Evolutionary conservation across 306 rosid species (phyloP).

Genomic region (Vigna nakashimae): DNA sequence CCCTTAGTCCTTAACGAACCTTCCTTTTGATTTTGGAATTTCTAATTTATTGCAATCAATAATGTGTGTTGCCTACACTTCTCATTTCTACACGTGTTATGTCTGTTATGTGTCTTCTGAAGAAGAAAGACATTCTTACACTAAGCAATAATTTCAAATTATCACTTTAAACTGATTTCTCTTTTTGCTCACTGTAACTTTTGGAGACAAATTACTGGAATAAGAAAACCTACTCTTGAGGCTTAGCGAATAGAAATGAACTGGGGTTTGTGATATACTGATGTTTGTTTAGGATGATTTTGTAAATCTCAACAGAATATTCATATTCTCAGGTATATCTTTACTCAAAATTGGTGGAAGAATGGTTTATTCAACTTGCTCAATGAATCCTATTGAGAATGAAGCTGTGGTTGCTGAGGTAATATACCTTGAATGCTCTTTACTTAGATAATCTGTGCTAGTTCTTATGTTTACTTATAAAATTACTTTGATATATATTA

Average conservation of each 20-base stretch:
- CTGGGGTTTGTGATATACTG: conserved; percentile 8
- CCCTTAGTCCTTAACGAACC: background rate
- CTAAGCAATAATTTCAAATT: background rate
- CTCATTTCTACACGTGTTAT: conserved; percentile 11
- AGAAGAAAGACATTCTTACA: conserved; percentile 3
- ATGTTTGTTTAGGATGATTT: conserved; percentile 8
- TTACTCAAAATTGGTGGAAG: conserved; percentile 94
- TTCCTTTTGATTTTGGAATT: background rate
- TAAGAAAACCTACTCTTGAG: conserved; percentile 24
- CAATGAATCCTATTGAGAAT: conserved; percentile 98
- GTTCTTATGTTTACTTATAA: conserved; percentile 3
- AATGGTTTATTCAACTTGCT: conserved; percentile 98
- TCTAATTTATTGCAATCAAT: background rate
- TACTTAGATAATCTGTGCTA: conserved; percentile 5
- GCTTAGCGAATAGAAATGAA: conserved; percentile 23
- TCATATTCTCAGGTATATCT: conserved; percentile 69
- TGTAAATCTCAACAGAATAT: conserved; percentile 34
- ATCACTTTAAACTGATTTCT: conserved; percentile 27
- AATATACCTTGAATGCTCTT: conserved; percentile 33
- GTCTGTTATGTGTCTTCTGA: conserved; percentile 19
- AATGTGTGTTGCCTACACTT: background rate
- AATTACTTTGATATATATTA: conserved; percentile 10
- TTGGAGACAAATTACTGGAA: conserved; percentile 12
- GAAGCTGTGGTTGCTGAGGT: conserved; percentile 99
- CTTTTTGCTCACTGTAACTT: conserved; percentile 26